Base-by-base conservation (phyloP, 495 filamentous ascomycete genomes). In the Penicillium pulvis region DNA sequence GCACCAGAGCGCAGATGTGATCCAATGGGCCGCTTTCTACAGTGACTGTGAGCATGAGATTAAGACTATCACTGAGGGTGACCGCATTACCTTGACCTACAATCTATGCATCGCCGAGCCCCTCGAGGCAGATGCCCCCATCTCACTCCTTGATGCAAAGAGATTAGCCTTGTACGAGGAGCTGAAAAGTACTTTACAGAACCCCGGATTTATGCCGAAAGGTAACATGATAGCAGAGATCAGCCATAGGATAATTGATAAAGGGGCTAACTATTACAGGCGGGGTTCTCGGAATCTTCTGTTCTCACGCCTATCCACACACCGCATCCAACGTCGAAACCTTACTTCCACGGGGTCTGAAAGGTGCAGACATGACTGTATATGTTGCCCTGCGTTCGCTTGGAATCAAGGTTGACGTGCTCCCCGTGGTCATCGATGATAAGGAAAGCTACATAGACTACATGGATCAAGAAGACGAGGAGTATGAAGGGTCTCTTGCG, bases 21-120 rank as follows among this genome's bases (percentile, higher is more conserved):
- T 86, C 48, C 66, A 80, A 20, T 87, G 82, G 83, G 82, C 79
- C 0, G 83, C 84, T 1, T 87, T 87, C 66, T 87, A 85, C 62
- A 82, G 77, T 55, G 83, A 87, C 59, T 85, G 80, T 58, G 78
- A 83, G 60, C 84, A 87, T 63, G 83, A 87, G 66, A 78, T 87
- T n/a, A 65, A 77, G 6, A 68, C 74, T n/a, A 73, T 87, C 43
- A 81, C 4, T 3, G 6, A 24, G 7, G 44, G 44, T 11, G 7
- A 47, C 0, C 44, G 44, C n/a, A 28, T 47, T 12, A 47, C 44
- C 6, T 26, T 47, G 19, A 28, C 44, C 14, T 47, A 47, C 24
- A 47, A 47, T 26, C 19, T 47, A 9, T 45, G 8, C n/a, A 23
- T 45, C 17, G 7, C 3, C 0, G 42, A 45, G n/a, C 42, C 6